A percentile compares a stretch with the other conserved stretches of the same genome.
Conservation (phyloP, 192 early-diverging fungal species). For the Coemansia sp. region DNA sequence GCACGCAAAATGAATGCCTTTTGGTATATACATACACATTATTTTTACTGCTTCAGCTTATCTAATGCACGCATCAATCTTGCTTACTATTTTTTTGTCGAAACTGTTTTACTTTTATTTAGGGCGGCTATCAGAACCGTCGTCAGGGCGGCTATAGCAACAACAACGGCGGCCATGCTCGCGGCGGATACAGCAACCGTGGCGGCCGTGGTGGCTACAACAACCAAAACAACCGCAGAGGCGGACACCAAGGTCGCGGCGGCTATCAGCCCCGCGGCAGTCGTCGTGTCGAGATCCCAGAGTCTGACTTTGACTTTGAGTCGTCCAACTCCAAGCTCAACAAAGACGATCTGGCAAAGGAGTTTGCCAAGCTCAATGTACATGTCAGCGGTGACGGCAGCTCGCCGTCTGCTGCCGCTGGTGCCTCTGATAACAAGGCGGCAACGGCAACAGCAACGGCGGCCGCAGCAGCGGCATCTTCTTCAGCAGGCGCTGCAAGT, state of each 20-base stretch:
- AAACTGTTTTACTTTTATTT: background rate
- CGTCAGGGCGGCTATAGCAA: slow-evolving; percentile 28
- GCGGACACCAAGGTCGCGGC: slow-evolving; percentile 44
- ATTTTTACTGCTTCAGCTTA: too few relatives aligned
- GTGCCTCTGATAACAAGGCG: slow-evolving; percentile 3
- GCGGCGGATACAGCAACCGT: slow-evolving; percentile 20
- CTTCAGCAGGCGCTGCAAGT: background rate
- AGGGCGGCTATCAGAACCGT: slow-evolving; percentile 21
- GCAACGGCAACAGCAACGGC: slow-evolving; percentile 4
- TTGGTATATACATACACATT: too few relatives aligned
- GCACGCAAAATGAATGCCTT: too few relatives aligned
- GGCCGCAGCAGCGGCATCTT: too few relatives aligned
- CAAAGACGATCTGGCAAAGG: slow-evolving; percentile 77
- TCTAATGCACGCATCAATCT: background rate
- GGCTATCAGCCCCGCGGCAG: slow-evolving; percentile 31
- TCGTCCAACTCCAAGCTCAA: slow-evolving; percentile 93
- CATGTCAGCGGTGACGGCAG: slow-evolving; percentile 18
- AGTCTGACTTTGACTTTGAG: slow-evolving; percentile 95
- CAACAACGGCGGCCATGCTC: slow-evolving; percentile 28
- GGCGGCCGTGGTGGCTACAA: slow-evolving; percentile 26
- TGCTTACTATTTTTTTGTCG: background rate
- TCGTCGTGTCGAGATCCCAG: slow-evolving; percentile 60
- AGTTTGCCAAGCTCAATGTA: slow-evolving; percentile 58
- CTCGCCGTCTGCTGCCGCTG: background rate
- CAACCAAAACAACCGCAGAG: slow-evolving; percentile 22